Percentiles rank a stretch among this genome's conserved stretches.
Conservation (phyloP, 192 early-diverging fungal genomes). For the Chytriomyces sp. region DNA sequence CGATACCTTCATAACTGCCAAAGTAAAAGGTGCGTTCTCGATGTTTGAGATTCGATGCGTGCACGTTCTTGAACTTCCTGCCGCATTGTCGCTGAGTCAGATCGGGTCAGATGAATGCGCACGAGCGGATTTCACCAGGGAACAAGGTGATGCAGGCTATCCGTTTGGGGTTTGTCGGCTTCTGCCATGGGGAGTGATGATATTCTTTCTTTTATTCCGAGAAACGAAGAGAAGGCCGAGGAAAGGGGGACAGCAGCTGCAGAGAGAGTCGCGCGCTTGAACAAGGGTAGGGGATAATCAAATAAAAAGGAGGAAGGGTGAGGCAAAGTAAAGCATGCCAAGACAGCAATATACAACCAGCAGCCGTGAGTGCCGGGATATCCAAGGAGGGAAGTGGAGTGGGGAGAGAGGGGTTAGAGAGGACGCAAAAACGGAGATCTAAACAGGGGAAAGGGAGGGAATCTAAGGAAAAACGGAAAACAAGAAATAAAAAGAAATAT, state of each 20-base stretch:
- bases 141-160: too few relatives aligned
- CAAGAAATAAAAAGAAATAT: background rate
- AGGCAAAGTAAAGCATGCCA: background rate
- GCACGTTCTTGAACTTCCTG: slow-evolving; percentile 12
- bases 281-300: too few relatives aligned
- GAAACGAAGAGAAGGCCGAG: background rate
- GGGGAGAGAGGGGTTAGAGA: background rate
- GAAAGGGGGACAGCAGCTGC: slow-evolving; percentile 9
- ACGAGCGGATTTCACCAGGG: too few relatives aligned
- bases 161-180: too few relatives aligned
- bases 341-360: background rate
- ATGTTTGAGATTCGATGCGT: background rate
- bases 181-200: background rate
- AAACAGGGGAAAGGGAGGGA: background rate
- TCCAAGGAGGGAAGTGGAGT: background rate
- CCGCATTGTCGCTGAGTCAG: too few relatives aligned
- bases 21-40: background rate
- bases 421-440: background rate
- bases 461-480: background rate
- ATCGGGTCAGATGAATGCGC: too few relatives aligned
- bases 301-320: background rate
- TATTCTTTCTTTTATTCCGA: background rate
- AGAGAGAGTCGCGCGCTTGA: background rate
- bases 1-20: background rate
- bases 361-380: too few relatives aligned